phyloP scores from a whole-genome alignment of 257 asterid genomes.

The Echites panduratus region DNA sequence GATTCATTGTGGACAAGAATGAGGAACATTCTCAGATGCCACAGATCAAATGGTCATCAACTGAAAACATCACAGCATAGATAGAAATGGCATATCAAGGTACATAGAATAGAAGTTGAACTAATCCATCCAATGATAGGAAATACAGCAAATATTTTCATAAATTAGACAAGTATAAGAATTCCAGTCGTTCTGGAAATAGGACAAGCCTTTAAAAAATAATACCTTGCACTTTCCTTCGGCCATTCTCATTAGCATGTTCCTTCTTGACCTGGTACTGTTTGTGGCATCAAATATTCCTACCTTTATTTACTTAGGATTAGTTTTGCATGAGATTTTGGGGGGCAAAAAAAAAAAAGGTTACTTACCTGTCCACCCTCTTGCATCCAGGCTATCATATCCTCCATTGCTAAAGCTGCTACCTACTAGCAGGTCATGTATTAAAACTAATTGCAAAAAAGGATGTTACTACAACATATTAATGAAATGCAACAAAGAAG shows the following conservation, averaged over 20 bases:
- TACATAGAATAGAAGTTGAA: neutral
- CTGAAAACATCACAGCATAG: neutral
- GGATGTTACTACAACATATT: conserved; percentile 39
- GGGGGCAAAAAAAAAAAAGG: conserved; percentile 14
- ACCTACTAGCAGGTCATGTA: conserved; percentile 86
- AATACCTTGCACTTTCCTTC: conserved; percentile 97
- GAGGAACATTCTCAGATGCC: neutral
- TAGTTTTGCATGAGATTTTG: conserved; percentile 23
- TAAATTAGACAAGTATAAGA: neutral
- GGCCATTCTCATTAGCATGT: conserved; percentile 96
- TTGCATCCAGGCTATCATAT: conserved; percentile 99
- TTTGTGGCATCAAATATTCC: conserved; percentile 98
- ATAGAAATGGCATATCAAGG: neutral
- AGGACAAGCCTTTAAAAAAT: neutral
- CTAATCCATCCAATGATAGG: neutral
- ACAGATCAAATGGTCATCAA: neutral
- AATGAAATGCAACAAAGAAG: conserved; percentile 13
- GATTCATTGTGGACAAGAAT: neutral
- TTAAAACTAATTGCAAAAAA: conserved; percentile 69
- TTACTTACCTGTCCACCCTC: conserved; percentile 96
- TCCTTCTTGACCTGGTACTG: conserved; percentile 81
- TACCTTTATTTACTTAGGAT: conserved; percentile 47
- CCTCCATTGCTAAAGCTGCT: conserved; percentile 99
- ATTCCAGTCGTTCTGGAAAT: neutral
- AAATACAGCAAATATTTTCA: neutral